These are phyloP conservation scores for Saprolegnia parasitica DNA, from an alignment of 352 stramenopile genomes.

Conservation along the genomic window DNA sequence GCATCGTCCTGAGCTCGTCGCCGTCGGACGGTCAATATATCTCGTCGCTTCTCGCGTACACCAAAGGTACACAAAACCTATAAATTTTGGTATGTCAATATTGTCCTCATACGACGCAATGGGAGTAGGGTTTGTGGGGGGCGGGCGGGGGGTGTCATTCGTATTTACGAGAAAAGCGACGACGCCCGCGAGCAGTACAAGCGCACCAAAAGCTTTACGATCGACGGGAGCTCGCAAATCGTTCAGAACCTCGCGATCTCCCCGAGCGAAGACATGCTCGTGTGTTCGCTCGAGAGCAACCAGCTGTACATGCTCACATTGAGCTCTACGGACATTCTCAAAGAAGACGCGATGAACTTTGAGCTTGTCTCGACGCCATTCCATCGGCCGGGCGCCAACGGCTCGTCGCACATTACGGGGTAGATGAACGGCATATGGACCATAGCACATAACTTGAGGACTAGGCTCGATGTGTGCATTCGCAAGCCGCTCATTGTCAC, in stretches of 20 bases:
- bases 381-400: slow-evolving; percentile 61
- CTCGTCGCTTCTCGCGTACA: slow-evolving; percentile 81
- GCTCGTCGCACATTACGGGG: slow-evolving; percentile 76
- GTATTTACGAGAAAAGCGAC: slow-evolving; percentile 83
- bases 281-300: slow-evolving; percentile 84
- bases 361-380: slow-evolving; percentile 86
- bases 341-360: slow-evolving; percentile 93
- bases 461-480: slow-evolving; percentile 84
- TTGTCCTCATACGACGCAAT: too few relatives aligned
- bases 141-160: slow-evolving; percentile 67
- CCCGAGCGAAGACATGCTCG: slow-evolving; percentile 84
- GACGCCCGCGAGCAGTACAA: slow-evolving; percentile 87
- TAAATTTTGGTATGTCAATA: neutral
- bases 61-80: slow-evolving; percentile 49
- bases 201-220: slow-evolving; percentile 83
- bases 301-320: slow-evolving; percentile 89
- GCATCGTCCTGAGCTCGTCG: slow-evolving; percentile 65
- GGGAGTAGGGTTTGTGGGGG: slow-evolving; percentile 57
- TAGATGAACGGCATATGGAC: too few relatives aligned
- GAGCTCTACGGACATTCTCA: slow-evolving; percentile 88
- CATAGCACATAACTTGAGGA: too few relatives aligned
- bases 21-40: slow-evolving; percentile 76
- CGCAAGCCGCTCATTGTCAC: slow-evolving; percentile 90
- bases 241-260: slow-evolving; percentile 84
- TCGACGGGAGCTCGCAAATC: slow-evolving; percentile 74